Evolutionary conservation across 495 filamentous ascomycete species (phyloP).

Genomic region (Xanthoparmelia taractica): DNA sequence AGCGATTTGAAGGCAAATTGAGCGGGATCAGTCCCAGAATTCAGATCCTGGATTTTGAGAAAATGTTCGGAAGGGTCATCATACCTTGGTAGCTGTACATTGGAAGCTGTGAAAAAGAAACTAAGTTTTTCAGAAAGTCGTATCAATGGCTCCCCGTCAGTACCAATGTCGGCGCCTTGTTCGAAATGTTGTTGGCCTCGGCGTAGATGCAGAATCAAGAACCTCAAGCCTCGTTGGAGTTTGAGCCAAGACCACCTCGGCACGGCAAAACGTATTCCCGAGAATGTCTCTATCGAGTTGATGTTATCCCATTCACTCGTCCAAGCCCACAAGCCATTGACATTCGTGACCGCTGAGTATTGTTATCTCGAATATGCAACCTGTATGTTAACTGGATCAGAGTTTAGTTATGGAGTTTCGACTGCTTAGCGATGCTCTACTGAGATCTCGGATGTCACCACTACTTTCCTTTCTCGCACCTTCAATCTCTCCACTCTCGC

Average conservation of each 20-base stretch:
- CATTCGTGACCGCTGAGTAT: neutral
- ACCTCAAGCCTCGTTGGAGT: neutral
- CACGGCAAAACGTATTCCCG: neutral
- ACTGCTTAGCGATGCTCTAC: slow-evolving; percentile 29
- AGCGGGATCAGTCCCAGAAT: slow-evolving; percentile 19
- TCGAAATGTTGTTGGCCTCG: neutral
- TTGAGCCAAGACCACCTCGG: neutral
- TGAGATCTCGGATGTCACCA: slow-evolving; percentile 27
- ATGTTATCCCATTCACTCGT: no score
- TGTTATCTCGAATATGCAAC: neutral
- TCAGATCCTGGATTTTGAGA: neutral
- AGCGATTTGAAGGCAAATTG: slow-evolving; percentile 1
- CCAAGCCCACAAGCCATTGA: no score
- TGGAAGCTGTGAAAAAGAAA: neutral
- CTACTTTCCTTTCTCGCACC: slow-evolving; percentile 28
- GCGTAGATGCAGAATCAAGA: neutral
- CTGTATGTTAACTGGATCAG: neutral
- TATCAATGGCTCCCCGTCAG: neutral
- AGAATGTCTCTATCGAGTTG: neutral
- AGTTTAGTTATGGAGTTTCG: slow-evolving; percentile 34
- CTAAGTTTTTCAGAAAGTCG: neutral
- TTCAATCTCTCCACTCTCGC: slow-evolving; percentile 16
- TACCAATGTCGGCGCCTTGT: neutral
- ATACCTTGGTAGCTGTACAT: slow-evolving; percentile 80
- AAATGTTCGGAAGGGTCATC: slow-evolving; percentile 21